Evolutionary conservation across 108 stramenopile genomes (phyloP), one percentile per base, ranked within the genome.

Genomic region (Nitzschia palea): DNA sequence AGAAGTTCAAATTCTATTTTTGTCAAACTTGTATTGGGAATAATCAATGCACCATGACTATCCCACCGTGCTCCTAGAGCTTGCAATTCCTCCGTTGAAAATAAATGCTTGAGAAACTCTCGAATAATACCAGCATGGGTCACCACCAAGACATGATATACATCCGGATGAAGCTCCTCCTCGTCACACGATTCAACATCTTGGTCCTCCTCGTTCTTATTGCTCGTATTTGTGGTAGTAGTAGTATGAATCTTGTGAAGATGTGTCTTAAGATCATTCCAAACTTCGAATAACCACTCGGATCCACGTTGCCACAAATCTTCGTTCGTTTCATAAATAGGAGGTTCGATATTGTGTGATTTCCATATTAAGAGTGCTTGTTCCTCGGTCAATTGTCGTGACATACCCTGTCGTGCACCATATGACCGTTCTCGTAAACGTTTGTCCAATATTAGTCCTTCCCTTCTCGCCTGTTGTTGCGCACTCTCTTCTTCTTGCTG

Each of bases 81-180:
- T 45, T 62, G 26, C 29, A 62, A 76, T 15, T 82, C 44, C 32
- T 80, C 12, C 2, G 45, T 15, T 6, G 48, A 68, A 10, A 86
- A 79, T 67, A 81, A 76, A 54, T 69, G 64, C 35, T 67, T 55
- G 30, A 83, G 54, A 48, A 76, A 62, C 2, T 74, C 78, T 23
- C 85, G 77, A 28, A 86, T 72, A 2, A 79, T 52, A 25, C 82
- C 85, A 5, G 76, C 71, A 47, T 86, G 85, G 0, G 85, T 72
- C 10, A 80, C 18, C 0, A 78, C 82, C 47, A 86, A 76, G 4
- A 86, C 80, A 62, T 76, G 23, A 17, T 72, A 82, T 22, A 66
- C 55, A 28, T 50, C 65, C 29, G 61, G 37, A 9, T 20, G 32
- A 30, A 52, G 54, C 4, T 20, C 47, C 15, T 48, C 18, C 4